A percentile compares a stretch with the other conserved stretches of the same genome.
Evolutionary conservation across 371 early-diverging fungal genomes (phyloP).

Genomic region (Funneliformis caledonium): DNA sequence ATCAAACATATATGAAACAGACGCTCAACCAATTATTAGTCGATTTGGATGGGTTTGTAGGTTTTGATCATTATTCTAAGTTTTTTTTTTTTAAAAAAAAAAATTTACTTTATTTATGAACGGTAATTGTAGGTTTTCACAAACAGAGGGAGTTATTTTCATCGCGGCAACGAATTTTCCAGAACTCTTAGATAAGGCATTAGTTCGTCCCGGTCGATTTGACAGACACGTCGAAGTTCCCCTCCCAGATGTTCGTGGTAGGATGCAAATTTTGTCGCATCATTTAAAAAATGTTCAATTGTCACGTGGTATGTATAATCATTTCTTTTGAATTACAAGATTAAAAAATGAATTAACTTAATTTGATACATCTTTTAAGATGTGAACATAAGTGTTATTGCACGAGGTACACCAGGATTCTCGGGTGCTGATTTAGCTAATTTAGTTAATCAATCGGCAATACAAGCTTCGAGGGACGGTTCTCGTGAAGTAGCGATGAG

Average conservation of each 20-base stretch:
- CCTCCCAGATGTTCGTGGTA: conserved; percentile 95
- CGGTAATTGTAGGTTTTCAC: conserved; percentile 64
- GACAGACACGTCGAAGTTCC: conserved; percentile 97
- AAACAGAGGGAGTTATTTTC: conserved; percentile 93
- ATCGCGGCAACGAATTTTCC: conserved; percentile 99
- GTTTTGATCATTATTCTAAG: conserved; percentile 44
- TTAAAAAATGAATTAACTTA: background rate
- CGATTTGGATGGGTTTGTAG: conserved; percentile 85
- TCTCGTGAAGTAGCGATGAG: conserved; percentile 69
- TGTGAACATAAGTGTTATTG: conserved; percentile 84
- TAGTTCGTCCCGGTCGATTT: conserved; percentile 97
- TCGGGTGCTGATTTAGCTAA: conserved; percentile 98
- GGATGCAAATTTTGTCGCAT: conserved; percentile 89
- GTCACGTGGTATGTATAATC: conserved; percentile 41
- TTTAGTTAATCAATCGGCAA: conserved; percentile 94
- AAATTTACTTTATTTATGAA: background rate
- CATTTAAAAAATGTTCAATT: conserved; percentile 81
- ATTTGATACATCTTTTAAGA: conserved; percentile 49
- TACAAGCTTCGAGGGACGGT: conserved; percentile 86
- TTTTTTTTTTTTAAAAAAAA: background rate
- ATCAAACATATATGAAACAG: conserved; percentile 93
- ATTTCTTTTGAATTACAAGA: background rate
- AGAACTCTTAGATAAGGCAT: conserved; percentile 96
- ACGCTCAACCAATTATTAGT: conserved; percentile 96
- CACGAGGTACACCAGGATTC: conserved; percentile 97